Evolutionary conservation across 129 eudicot species (phyloP), one percentile per base, ranked within the genome.

Genomic region (Dittrichia graveolens): DNA sequence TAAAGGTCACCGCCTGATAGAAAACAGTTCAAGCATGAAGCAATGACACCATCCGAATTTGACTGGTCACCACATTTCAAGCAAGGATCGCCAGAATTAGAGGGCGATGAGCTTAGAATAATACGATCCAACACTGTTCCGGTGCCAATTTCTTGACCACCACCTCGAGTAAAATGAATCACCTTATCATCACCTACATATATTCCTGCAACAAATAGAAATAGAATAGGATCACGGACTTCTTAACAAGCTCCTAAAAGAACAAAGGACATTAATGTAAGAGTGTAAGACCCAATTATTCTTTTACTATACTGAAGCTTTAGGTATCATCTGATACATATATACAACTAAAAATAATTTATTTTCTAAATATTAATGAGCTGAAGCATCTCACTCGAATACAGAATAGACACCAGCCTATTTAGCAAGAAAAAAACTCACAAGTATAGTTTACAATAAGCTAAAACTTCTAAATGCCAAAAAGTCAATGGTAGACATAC

Each of bases 81-180:
- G 79, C 99, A 95, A 18, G 97, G 94, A 15, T 80, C 75, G 0
- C 80, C 82, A 4, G 87, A 67, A 52, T 76, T 66, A 35, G 89
- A 35, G 18, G 86, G 85, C 8, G 94, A 81, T 63, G 99, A 84
- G 79, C 97, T 95, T 72, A 91, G 70, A 53, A 91, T 71, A 49
- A 86, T 11, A 15, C 76, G 78, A 77, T 95, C 99, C 14, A 95
- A 75, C 8, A 88, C 74, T 3, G 99, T 95, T 83, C 99, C 99
- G 0, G 99, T 95, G n/a, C 99, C 99, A 12, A 91, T 81, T 65
- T 95, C 99, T 64, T 91, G 99, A 46, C 93, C 97, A 15, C 83
- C 91, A 58, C 91, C 93, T 40, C 97, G 80, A 9, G 99, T 94
- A 80, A 84, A 94, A 77, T 94, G 99, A 83, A 94, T 90, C 73